Evolutionary conservation across 2,329 filamentous ascomycete species (phyloP).

Genomic region (Rhytidhysteron rufulum): DNA sequence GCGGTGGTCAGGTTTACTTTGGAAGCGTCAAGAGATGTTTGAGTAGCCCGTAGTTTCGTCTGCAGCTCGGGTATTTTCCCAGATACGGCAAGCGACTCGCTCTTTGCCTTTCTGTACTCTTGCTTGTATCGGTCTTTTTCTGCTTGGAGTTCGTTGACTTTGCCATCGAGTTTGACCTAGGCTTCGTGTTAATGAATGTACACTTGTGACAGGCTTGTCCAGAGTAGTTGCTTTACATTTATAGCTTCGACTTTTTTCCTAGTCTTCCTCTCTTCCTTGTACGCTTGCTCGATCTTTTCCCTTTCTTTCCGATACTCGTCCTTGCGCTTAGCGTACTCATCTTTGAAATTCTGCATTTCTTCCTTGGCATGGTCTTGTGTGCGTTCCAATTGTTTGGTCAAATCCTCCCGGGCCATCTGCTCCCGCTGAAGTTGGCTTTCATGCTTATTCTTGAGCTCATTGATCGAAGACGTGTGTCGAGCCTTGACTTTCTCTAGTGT

Average conservation of each 20-base stretch:
- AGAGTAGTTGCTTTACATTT: slow-evolving; percentile 57
- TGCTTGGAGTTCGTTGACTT: background rate
- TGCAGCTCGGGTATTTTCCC: slow-evolving; percentile 8
- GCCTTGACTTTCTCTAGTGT: slow-evolving; percentile 43
- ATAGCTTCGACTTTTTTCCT: slow-evolving; percentile 64
- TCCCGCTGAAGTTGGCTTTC: slow-evolving; percentile 51
- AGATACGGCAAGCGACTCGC: background rate
- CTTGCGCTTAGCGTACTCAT: slow-evolving; percentile 52
- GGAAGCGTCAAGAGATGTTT: slow-evolving; percentile 17
- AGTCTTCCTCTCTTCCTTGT: slow-evolving; percentile 62
- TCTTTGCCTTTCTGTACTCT: background rate
- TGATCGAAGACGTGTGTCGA: slow-evolving; percentile 30
- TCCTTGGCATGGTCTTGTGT: slow-evolving; percentile 70
- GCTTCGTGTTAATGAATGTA: slow-evolving; percentile 1
- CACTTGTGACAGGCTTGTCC: too few relatives aligned
- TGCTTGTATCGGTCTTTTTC: background rate
- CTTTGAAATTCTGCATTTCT: slow-evolving; percentile 60
- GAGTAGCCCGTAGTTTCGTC: slow-evolving; percentile 18
- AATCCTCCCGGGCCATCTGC: slow-evolving; percentile 28
- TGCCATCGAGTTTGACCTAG: background rate
- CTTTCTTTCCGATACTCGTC: slow-evolving; percentile 27
- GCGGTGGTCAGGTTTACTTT: slow-evolving; percentile 30
- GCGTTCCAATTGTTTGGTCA: slow-evolving; percentile 47
- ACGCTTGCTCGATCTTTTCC: slow-evolving; percentile 55
- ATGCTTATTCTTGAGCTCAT: slow-evolving; percentile 57